These are phyloP conservation scores for Lolium multiflorum DNA, from an alignment of 176 grass and related monocot species.

Conservation along the genomic window DNA sequence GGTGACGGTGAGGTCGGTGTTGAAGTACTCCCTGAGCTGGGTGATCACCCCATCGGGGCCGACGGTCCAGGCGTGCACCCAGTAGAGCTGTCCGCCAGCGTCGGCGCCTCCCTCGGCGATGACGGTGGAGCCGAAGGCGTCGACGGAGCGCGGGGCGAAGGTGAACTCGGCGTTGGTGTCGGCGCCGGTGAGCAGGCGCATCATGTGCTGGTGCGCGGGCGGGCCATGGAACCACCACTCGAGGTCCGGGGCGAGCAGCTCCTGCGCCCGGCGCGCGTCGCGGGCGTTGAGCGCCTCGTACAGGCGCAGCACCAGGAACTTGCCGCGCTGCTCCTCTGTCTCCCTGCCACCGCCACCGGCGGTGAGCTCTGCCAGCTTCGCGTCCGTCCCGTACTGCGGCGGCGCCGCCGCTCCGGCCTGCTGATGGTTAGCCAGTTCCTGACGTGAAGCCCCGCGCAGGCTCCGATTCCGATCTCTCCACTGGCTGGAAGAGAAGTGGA, in stretches of 20 bases:
- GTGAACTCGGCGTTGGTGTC: slow-evolving; percentile 50
- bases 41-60: slow-evolving; percentile 74
- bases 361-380: slow-evolving; percentile 38
- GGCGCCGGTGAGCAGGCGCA: too few relatives aligned
- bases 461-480: slow-evolving; percentile 42
- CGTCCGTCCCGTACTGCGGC: neutral
- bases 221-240: slow-evolving; percentile 99
- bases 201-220: slow-evolving; percentile 56
- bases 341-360: neutral
- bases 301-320: slow-evolving; percentile 62
- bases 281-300: slow-evolving; percentile 74
- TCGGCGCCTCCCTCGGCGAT: slow-evolving; percentile 49
- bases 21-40: slow-evolving; percentile 85
- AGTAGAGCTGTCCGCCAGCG: slow-evolving; percentile 43
- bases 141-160: slow-evolving; percentile 55
- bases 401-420: slow-evolving; percentile 32
- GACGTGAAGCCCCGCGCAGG: slow-evolving; percentile 58
- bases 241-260: slow-evolving; percentile 74
- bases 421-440: slow-evolving; percentile 78
- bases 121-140: slow-evolving; percentile 47
- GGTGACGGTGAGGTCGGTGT: slow-evolving; percentile 85
- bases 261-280: slow-evolving; percentile 61
- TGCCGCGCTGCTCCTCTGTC: slow-evolving; percentile 58
- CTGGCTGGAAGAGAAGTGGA: neutral
- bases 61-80: slow-evolving; percentile 94